phyloP scores from a whole-genome alignment of 768 basidiomycete species.

The Porpolomopsis calyptriformis region DNA sequence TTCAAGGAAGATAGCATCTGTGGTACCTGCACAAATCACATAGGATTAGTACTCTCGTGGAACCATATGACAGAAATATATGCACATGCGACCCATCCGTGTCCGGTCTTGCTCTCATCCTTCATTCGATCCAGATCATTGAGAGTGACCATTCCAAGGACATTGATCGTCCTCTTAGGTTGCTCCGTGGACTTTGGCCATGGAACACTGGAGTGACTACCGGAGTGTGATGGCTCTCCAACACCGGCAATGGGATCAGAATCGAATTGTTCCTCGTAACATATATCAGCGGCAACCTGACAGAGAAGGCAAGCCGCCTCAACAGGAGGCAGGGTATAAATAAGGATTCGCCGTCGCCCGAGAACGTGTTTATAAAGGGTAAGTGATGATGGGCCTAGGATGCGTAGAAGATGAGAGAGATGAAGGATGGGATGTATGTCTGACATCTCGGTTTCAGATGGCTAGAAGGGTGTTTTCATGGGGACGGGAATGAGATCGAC shows the following conservation, averaged over 20 bases:
- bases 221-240: slow-evolving; percentile 12
- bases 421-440: slow-evolving; percentile 49
- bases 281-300: slow-evolving; percentile 50
- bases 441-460: slow-evolving; percentile 21
- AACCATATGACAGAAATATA: slow-evolving; percentile 8
- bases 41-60: background rate
- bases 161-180: slow-evolving; percentile 46
- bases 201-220: slow-evolving; percentile 6
- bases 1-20: slow-evolving; percentile 77
- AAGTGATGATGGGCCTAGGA: slow-evolving; percentile 68
- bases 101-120: slow-evolving; percentile 43
- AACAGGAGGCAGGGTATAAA: slow-evolving; percentile 71
- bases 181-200: slow-evolving; percentile 24
- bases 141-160: slow-evolving; percentile 74
- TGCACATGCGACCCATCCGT: slow-evolving; percentile 78
- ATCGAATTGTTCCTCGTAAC: slow-evolving; percentile 34
- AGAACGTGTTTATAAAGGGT: slow-evolving; percentile 75
- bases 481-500: slow-evolving; percentile 5
- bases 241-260: slow-evolving; percentile 13
- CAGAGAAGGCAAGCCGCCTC: slow-evolving; percentile 71
- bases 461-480: background rate
- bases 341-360: slow-evolving; percentile 62
- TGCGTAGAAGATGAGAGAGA: slow-evolving; percentile 63
- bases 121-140: slow-evolving; percentile 57
- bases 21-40: slow-evolving; percentile 39